phyloP scores from a whole-genome alignment of 2,329 filamentous ascomycete genomes.

The Neonectria magnoliae region DNA sequence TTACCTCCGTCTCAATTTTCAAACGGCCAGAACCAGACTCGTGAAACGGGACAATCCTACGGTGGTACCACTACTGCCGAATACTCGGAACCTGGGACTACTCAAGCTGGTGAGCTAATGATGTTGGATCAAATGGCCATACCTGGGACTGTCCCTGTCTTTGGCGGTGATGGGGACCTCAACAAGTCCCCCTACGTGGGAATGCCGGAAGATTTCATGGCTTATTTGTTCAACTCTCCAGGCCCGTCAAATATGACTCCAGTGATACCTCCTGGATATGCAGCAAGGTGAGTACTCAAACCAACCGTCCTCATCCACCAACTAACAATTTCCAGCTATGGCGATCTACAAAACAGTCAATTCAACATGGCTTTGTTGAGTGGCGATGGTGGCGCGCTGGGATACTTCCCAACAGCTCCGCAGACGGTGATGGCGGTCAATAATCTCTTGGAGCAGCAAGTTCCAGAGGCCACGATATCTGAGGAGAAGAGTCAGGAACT shows the following conservation, averaged over 20 bases:
- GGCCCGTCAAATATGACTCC: conserved; percentile 51
- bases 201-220: conserved; percentile 87
- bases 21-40: conserved; percentile 40
- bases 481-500: conserved; percentile 88
- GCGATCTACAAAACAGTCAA: conserved; percentile 57
- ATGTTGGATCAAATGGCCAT: conserved; percentile 70
- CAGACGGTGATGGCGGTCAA: conserved; percentile 92
- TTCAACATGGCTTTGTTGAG: conserved; percentile 58
- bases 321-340: conserved; percentile 57
- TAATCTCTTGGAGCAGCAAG: conserved; percentile 81
- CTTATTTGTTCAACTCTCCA: conserved; percentile 77
- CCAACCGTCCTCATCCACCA: not conserved
- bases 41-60: conserved; percentile 52
- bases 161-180: conserved; percentile 80
- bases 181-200: conserved; percentile 86
- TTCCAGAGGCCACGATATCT: conserved; percentile 82
- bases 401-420: conserved; percentile 68
- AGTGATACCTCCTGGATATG: conserved; percentile 54
- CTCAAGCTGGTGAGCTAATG: conserved; percentile 64
- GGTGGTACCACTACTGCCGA: conserved; percentile 52
- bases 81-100: conserved; percentile 57
- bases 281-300: conserved; percentile 57
- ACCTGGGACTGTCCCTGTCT: conserved; percentile 81
- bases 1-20: conserved; percentile 69
- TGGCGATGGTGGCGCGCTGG: conserved; percentile 58